Evolutionary conservation across 208 protist species (phyloP), one percentile per base, ranked within the genome.

Genomic region (Herpetomonas tarakana): DNA sequence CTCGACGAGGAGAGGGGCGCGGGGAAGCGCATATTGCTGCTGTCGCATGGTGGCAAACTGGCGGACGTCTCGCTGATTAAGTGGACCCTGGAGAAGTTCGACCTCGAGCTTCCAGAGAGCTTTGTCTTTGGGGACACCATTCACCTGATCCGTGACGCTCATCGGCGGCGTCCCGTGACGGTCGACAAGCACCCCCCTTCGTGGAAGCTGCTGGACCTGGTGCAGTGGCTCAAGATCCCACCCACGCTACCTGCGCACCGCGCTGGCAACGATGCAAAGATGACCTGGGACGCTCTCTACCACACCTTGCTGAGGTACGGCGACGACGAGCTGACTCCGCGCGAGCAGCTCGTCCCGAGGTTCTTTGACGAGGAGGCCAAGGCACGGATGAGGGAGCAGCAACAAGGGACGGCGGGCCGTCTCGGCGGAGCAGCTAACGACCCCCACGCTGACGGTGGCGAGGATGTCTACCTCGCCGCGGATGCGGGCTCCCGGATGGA

Each of bases 71-170:
- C 87, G 3, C 67, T 96, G 4, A 89, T 96, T 11, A 88, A 90
- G 46, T 92, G 83, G 78, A 90, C 86, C 18, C 65, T 91, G 19
- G 83, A 94, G 50, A 83, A 90, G 62, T 78, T 77, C 47, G 39
- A 76, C 16, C 55, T 94, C 41, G 66, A 69, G 29, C 58, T 94
- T 11, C 91, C 86, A 2, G 31, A 73, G 9, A 62, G 56, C 6
- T 76, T 94, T 61, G 72, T 93, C 11, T 94, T 96, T 67, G 91
- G 86, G 22, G 91, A 96, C 64, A 94, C 87, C 1, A 86, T 94
- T 41, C 81, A 92, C 56, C 58, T 94, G 12, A 94, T 96, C 56
- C 84, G 87, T 14, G 91, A 96, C 39, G 83, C 83, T 9, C 91
- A 96, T 44, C 82, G 87, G 1, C 83, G 85, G 11, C 87, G 91